Evolutionary conservation across 805 yeast genomes (phyloP).

Genomic region (Grigorovia yakushimaensis): DNA sequence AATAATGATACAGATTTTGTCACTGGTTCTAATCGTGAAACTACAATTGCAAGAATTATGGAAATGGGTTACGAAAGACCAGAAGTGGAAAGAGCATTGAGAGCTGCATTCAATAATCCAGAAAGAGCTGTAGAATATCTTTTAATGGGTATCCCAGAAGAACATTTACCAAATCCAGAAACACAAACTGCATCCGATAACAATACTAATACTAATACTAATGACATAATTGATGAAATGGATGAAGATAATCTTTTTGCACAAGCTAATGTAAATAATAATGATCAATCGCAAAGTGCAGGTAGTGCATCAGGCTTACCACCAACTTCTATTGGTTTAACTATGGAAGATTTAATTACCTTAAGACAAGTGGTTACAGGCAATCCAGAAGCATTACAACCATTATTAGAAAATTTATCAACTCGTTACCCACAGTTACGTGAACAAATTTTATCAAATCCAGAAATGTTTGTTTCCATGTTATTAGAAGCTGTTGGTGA

Average conservation of each 20-base stretch:
- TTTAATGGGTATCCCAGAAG: constrained; percentile 75
- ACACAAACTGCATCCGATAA: constrained; percentile 12
- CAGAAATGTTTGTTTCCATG: constrained; percentile 78
- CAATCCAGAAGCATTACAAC: constrained; percentile 82
- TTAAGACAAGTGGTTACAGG: constrained; percentile 71
- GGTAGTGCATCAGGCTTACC: constrained; percentile 18
- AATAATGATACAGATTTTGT: constrained; percentile 45
- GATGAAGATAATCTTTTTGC: constrained; percentile 33
- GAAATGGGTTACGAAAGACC: constrained; percentile 93
- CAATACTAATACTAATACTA: constrained; percentile 1
- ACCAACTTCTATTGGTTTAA: constrained; percentile 35
- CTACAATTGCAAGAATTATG: constrained; percentile 72
- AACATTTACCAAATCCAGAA: constrained; percentile 31
- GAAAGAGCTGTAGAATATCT: constrained; percentile 96
- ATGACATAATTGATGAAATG: constrained; percentile 4
- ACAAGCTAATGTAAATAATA: constrained; percentile 29
- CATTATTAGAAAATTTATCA: constrained; percentile 72
- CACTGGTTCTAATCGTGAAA: constrained; percentile 67
- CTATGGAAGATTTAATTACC: constrained; percentile 40
- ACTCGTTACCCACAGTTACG: constrained; percentile 79
- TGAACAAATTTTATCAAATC: constrained; percentile 66
- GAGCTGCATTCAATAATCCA: constrained; percentile 95
- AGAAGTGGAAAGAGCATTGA: constrained; percentile 80
- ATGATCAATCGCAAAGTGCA: constrained; percentile 18
- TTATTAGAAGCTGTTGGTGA: constrained; percentile 50